A percentile compares a stretch with the other conserved stretches of the same genome.
Conservation (phyloP, 805 yeast species). For the Schizosaccharomyces osmophilus region DNA sequence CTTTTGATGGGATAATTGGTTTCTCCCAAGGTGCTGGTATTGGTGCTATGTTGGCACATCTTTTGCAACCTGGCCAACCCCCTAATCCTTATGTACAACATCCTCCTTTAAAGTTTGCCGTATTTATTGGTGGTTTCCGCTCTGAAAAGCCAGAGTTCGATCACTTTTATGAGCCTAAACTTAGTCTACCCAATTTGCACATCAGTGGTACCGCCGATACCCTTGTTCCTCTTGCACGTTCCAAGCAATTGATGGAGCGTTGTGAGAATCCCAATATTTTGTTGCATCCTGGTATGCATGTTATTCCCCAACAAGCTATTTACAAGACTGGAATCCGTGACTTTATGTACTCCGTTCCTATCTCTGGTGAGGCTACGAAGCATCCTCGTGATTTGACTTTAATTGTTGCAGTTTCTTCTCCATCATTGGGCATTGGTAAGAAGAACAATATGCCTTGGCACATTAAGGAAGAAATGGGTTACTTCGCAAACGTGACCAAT, state of each 20-base stretch:
- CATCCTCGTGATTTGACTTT: slow-evolving; percentile 19
- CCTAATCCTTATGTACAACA: background rate
- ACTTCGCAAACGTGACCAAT: slow-evolving; percentile 52
- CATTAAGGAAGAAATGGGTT: slow-evolving; percentile 59
- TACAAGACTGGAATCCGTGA: background rate
- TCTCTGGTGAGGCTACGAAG: background rate
- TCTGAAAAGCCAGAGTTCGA: background rate
- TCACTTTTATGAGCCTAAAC: background rate
- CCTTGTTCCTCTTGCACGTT: background rate
- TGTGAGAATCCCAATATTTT: background rate
- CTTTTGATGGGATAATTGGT: slow-evolving; percentile 1
- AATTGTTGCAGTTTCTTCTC: slow-evolving; percentile 68
- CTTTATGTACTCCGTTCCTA: background rate
- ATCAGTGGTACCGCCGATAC: background rate
- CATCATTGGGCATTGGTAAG: slow-evolving; percentile 62
- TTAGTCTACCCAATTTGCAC: background rate
- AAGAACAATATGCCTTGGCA: slow-evolving; percentile 76
- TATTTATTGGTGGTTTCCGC: background rate
- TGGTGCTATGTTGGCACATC: background rate
- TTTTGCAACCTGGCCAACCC: background rate
- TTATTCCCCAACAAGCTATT: slow-evolving; percentile 1
- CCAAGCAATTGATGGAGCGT: background rate
- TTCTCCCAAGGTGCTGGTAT: slow-evolving; percentile 2
- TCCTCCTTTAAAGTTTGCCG: slow-evolving; percentile 1
- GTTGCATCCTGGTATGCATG: background rate